phyloP scores from a whole-genome alignment of 176 grass and related monocot species.

The Pontederia crassipes region DNA sequence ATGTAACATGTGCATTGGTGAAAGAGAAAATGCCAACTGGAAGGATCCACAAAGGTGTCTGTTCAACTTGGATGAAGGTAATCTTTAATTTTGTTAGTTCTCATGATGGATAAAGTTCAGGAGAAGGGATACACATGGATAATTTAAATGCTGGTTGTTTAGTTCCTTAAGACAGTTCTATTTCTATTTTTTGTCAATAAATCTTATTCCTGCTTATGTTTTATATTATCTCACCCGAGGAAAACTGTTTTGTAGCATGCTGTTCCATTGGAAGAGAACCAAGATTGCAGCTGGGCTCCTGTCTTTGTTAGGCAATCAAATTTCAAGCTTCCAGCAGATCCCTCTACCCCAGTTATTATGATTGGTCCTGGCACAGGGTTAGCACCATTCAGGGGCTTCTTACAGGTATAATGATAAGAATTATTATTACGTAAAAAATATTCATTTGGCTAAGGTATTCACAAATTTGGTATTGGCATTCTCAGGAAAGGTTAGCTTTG shows the following conservation, averaged over 20 bases:
- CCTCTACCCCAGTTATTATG: constrained; percentile 66
- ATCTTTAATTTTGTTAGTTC: not conserved
- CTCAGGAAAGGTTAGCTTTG: constrained; percentile 71
- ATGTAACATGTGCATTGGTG: constrained; percentile 79
- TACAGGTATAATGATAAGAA: constrained; percentile 39
- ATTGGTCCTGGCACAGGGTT: constrained; percentile 86
- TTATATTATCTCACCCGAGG: constrained; percentile 14
- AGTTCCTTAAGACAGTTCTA: too few species aligned
- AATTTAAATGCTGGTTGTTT: too few species aligned
- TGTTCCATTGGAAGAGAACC: constrained; percentile 50
- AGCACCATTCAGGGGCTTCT: constrained; percentile 89
- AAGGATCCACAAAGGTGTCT: constrained; percentile 85
- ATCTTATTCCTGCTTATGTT: not conserved
- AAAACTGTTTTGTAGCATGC: constrained; percentile 39
- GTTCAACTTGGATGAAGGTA: constrained; percentile 99
- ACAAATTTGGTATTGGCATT: constrained; percentile 1
- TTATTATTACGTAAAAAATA: too few species aligned
- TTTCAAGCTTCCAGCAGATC: constrained; percentile 74
- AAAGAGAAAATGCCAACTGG: constrained; percentile 61
- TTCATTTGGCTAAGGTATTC: not conserved
- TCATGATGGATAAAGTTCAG: not conserved
- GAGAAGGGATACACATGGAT: too few species aligned
- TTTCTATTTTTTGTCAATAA: not conserved
- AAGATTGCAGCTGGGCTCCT: constrained; percentile 72
- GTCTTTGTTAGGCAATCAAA: constrained; percentile 93